Base-by-base conservation (phyloP, 1,284 basidiomycete species). In the Heterobasidion annosum region DNA sequence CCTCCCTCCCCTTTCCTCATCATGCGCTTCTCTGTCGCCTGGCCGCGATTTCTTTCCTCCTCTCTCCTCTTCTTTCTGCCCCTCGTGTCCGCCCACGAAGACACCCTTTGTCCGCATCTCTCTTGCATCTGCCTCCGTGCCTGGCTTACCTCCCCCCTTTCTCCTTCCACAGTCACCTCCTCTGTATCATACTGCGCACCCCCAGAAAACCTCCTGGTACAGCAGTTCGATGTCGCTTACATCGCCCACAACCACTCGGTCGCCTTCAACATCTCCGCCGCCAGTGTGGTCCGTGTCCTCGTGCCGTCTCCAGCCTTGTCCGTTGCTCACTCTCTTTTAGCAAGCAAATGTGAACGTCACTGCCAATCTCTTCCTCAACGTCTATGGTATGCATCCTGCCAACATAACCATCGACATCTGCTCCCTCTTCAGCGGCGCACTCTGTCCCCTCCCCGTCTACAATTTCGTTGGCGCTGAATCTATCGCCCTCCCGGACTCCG, bases 121-220 rank as follows among this genome's bases (percentile, higher is more conserved):
- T 56, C 53, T n/a, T 57, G 18, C 57, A 47, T 52, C n/a, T 19
- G 45, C 37, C 55, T 43, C 37, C 37, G 25, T 25, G 10, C 37
- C 37, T 8, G 37, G 10, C 37, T n/a, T 40, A 40, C 10, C 37
- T 40, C 43, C 54, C 18, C 47, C 46, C 40, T 48, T 59, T 48
- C 54, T 51, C 42, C 32, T 18, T 16, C 16, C 34, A 43, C 62
- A 88, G 86, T 86, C 68, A 91, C 92, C 43, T 91, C 90, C 46
- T 88, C 90, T 52, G 90, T 94, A 61, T 87, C 91, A 16, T 94
- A 94, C 68, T 95, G 92, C 70, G 75, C 85, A 52, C 85, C 88
- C 44, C 88, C 91, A 45, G 82, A 85, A 66, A 80, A 82, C 37
- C 76, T 95, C 58, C 81, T 93, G 62, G 78, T 95, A 49, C 81